Evolutionary conservation across 2,329 filamentous ascomycete genomes (phyloP), one percentile per base, ranked within the genome.

Genomic region (Epichloe glyceriae): DNA sequence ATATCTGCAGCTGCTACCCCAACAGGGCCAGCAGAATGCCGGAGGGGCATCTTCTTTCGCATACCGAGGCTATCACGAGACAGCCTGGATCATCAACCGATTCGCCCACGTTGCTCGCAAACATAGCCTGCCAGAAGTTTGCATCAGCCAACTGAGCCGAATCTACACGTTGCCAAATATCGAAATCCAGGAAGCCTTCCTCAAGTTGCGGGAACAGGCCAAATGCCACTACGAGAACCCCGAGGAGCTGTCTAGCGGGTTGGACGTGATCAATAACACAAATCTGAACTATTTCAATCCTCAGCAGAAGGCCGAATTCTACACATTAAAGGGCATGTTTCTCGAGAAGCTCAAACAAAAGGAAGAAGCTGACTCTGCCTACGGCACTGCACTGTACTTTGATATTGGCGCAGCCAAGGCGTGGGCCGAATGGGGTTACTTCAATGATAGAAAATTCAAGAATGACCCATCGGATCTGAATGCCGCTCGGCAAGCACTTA

Each of bases 91-190:
- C 59, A 98, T 99, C 69, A 99, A 99, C 67, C 80, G 93, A 17
- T 99, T 98, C 62, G 94, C 93, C 1, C 93, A 98, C 64, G 93
- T 98, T 41, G 93, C 93, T 46, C 83, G 93, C 52, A 98, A 98
- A 73, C 93, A 99, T 67, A 91, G 87, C 59, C 81, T 99, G 59
- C 88, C 90, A 0, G 93, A 98, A 56, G 93, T 98, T 33, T 99
- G 94, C 71, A 96, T 98, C 68, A 91, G 81, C 57, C 93, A 99
- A 64, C 79, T 99, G 19, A 95, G 91, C 63, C 86, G 91, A 55
- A 99, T 99, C 64, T 99, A 99, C 67, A 98, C 93, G 0, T 76
- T 99, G 5, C 93, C 93, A 1, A 99, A 99, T 64, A 99, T 99
- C 43, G 93, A 99, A 70, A 99, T 99, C 45, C 94, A 98, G 64